Conservation (phyloP, 2,329 filamentous ascomycete species). For the Neonectria hederae region DNA sequence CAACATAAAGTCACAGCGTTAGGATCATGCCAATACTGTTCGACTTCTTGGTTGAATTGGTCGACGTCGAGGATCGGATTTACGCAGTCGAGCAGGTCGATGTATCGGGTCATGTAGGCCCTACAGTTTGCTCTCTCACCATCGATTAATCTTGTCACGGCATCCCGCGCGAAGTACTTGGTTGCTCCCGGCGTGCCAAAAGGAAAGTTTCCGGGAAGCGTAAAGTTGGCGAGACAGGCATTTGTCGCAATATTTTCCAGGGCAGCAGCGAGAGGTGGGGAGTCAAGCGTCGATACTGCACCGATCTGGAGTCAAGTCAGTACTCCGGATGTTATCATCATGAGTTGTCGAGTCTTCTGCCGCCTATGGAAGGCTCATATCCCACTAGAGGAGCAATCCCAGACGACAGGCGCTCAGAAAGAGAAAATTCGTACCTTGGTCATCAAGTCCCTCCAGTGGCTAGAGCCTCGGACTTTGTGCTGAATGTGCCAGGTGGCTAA, state of each 20-base stretch:
- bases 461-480: constrained; percentile 48
- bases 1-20: constrained; percentile 44
- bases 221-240: constrained; percentile 49
- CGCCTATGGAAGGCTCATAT: background rate
- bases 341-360: too few relatives aligned
- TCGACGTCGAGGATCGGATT: constrained; percentile 48
- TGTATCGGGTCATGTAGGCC: constrained; percentile 44
- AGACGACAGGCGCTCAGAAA: background rate
- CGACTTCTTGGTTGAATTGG: constrained; percentile 43
- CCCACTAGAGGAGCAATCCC: background rate
- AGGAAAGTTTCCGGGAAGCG: constrained; percentile 50
- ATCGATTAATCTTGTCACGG: constrained; percentile 44
- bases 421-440: constrained; percentile 43
- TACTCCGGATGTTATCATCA: background rate
- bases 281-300: constrained; percentile 37
- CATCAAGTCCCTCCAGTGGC: constrained; percentile 51
- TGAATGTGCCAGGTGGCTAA: constrained; percentile 47
- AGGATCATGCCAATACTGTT: constrained; percentile 47
- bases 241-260: constrained; percentile 48
- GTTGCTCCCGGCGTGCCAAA: constrained; percentile 49
- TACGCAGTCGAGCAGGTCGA: constrained; percentile 46
- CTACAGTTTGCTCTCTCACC: constrained; percentile 40
- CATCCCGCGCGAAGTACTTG: constrained; percentile 47
- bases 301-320: constrained; percentile 39
- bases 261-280: constrained; percentile 41